These are phyloP conservation scores for Gastrolobium villosum DNA, from an alignment of 306 rosid species.

Conservation along the genomic window DNA sequence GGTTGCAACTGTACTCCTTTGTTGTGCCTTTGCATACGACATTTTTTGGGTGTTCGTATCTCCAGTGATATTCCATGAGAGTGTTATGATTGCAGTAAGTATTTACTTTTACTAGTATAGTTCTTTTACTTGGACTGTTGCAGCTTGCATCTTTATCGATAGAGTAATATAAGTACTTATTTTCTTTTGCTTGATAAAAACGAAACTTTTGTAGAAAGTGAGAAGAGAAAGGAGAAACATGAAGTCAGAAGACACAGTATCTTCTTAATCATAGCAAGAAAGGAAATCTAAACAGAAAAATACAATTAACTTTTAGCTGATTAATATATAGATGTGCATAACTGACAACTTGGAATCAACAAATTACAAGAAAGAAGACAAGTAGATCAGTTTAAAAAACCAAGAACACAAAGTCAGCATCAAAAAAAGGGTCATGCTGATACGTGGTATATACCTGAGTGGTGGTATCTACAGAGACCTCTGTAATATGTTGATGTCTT, in stretches of 20 bases:
- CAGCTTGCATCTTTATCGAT: slow-evolving; percentile 19
- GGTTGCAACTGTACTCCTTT: slow-evolving; percentile 98
- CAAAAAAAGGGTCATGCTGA: too few relatives aligned
- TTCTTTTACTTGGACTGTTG: slow-evolving; percentile 42
- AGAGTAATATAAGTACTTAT: neutral
- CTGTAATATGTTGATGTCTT: too few relatives aligned
- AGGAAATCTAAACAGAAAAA: neutral
- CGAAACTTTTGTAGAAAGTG: slow-evolving; percentile 14
- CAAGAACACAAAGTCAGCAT: too few relatives aligned
- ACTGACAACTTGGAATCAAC: neutral
- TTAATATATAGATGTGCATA: neutral
- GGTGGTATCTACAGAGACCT: too few relatives aligned
- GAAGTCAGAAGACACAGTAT: slow-evolving; percentile 11
- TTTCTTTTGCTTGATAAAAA: slow-evolving; percentile 22
- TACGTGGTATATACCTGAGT: too few relatives aligned
- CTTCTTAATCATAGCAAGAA: slow-evolving; percentile 6
- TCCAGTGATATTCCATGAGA: slow-evolving; percentile 75
- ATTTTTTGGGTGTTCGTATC: slow-evolving; percentile 99
- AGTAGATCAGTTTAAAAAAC: too few relatives aligned
- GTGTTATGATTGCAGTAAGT: slow-evolving; percentile 93
- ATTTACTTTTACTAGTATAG: slow-evolving; percentile 27
- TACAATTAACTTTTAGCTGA: neutral
- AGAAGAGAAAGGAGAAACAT: slow-evolving; percentile 23
- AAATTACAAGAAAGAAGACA: too few relatives aligned
- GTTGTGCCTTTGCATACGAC: slow-evolving; percentile 95